Evolutionary conservation across 495 filamentous ascomycete genomes (phyloP), one percentile per base, ranked within the genome.

Genomic region (Daldinia bambusicola): DNA sequence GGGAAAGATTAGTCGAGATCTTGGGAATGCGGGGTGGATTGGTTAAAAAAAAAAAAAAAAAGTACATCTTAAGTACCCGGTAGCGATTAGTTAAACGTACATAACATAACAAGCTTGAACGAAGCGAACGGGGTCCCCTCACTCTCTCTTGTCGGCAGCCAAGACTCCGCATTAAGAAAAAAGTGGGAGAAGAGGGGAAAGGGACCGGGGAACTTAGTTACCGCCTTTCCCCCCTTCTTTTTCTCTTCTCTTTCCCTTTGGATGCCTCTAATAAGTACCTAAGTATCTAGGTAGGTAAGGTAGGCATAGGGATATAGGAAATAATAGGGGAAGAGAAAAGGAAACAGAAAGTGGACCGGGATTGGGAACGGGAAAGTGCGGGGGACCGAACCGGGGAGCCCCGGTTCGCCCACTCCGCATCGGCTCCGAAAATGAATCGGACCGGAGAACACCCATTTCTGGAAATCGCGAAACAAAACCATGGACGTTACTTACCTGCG

Each of bases 381-480:
- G 53, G 32, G 32, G 20, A 31, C 32, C 13, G 5, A 10, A 34
- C 18, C 32, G 31, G 70, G 65, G 60, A 72, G 53, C 48, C 64
- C 70, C 70, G 70, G 65, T 64, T 68, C 61, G 50, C 22, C 45
- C 63, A 72, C 51, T 56, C 69, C 65, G 70, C 20, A 68, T 68
- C 64, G 70, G 64, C 10, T 40, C 70, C 70, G 70, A 72, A 72
- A 72, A 72, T 68, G 70, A 72, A 68, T 64, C 70, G 70, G 70
- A 68, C 64, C 69, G 70, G 70, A 16, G 38, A 50, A 50, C 30
- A n/a, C 59, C 69, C 52, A 67, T 70, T 61, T 55, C 16, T 50
- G 58, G 41, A 63, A 63, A 59, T 66, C 34, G 26, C 43, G 43
- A 48, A 48, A 18, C 43, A 16, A 20, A 38, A 38, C 32, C 4